A percentile compares a stretch with the other conserved stretches of the same genome.
Conservation (phyloP, 345 rosid species). For the Kandelia obovata region DNA sequence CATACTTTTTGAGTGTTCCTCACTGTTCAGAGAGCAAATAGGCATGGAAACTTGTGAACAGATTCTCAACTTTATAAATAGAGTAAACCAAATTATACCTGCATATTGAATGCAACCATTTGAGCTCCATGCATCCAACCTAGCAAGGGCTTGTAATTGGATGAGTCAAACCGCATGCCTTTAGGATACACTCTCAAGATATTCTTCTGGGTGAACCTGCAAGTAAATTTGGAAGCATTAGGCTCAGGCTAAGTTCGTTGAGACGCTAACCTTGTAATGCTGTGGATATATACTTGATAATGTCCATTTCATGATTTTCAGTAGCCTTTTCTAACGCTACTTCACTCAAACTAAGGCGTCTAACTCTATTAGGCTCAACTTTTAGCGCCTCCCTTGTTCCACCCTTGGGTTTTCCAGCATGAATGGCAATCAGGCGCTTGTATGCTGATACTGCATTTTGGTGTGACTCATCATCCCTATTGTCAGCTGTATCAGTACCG, state of each 20-base stretch:
- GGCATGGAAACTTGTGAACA: too few species aligned
- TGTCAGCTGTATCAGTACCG: constrained; percentile 23
- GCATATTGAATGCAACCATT: constrained; percentile 36
- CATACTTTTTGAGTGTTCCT: too few species aligned
- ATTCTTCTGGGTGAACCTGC: constrained; percentile 46
- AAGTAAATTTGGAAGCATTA: constrained; percentile 8
- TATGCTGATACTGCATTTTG: constrained; percentile 17
- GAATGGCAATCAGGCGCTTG: constrained; percentile 35
- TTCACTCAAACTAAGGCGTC: constrained; percentile 39
- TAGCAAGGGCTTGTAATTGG: constrained; percentile 54
- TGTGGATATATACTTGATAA: constrained; percentile 17
- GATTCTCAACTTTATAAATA: not conserved
- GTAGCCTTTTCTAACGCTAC: constrained; percentile 28
- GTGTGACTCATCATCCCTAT: constrained; percentile 15
- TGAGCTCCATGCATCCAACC: constrained; percentile 39
- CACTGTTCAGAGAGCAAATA: too few species aligned
- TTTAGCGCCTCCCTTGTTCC: constrained; percentile 27
- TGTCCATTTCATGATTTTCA: constrained; percentile 21
- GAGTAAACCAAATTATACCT: constrained; percentile 16
- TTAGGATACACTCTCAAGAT: constrained; percentile 54
- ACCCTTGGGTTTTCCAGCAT: constrained; percentile 37
- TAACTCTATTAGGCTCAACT: constrained; percentile 26
- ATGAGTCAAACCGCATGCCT: constrained; percentile 56
- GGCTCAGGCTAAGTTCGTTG: too few species aligned
- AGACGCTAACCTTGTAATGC: too few species aligned